These are phyloP conservation scores for Cladosporium velox DNA, from an alignment of 2,329 filamentous ascomycete genomes.

Conservation along the genomic window DNA sequence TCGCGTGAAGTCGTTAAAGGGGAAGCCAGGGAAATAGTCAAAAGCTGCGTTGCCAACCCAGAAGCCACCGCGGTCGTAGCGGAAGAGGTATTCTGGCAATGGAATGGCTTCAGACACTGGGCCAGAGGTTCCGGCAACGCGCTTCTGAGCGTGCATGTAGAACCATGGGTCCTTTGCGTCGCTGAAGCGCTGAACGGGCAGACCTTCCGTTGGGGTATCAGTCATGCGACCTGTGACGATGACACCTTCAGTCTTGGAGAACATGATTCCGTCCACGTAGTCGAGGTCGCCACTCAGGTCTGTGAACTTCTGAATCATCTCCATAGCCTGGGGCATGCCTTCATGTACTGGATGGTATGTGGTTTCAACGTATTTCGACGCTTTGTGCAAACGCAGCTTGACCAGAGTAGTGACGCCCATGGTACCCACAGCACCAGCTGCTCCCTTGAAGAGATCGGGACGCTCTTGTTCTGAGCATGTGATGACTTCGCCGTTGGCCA, in stretches of 20 bases:
- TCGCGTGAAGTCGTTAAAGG: slow-evolving; percentile 66
- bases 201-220: slow-evolving; percentile 42
- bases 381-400: slow-evolving; percentile 50
- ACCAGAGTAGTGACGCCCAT: slow-evolving; percentile 68
- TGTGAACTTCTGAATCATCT: slow-evolving; percentile 39
- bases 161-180: slow-evolving; percentile 69
- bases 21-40: slow-evolving; percentile 61
- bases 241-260: slow-evolving; percentile 44
- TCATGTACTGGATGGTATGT: slow-evolving; percentile 50
- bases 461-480: slow-evolving; percentile 57
- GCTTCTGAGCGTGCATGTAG: slow-evolving; percentile 62
- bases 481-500: slow-evolving; percentile 61
- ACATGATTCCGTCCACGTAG: slow-evolving; percentile 55
- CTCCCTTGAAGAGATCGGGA: slow-evolving; percentile 65
- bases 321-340: slow-evolving; percentile 52
- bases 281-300: slow-evolving; percentile 62
- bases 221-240: slow-evolving; percentile 50
- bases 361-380: slow-evolving; percentile 52
- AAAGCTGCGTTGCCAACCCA: slow-evolving; percentile 67
- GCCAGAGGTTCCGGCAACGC: slow-evolving; percentile 17
- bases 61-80: slow-evolving; percentile 66
- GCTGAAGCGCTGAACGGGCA: slow-evolving; percentile 51
- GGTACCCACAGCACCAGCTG: slow-evolving; percentile 66
- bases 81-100: slow-evolving; percentile 58
- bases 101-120: slow-evolving; percentile 46